Conservation (phyloP, 345 rosid genomes). For the Acer negundo region DNA sequence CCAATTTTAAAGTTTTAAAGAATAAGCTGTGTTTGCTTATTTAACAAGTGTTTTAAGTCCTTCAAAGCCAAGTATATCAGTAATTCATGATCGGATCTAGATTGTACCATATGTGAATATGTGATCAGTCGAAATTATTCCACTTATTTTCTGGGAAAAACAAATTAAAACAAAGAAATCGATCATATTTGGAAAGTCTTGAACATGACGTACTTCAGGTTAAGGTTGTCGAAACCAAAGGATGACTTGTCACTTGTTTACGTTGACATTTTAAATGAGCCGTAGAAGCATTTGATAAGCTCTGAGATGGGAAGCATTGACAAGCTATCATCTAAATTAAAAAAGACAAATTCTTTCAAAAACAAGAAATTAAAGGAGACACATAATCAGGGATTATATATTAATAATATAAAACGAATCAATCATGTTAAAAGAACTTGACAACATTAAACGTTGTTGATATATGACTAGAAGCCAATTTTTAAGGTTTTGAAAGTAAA, state of each 20-base stretch:
- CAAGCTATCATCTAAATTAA: conserved; percentile 9
- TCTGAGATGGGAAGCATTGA: not conserved
- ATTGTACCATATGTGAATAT: not conserved
- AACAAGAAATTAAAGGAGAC: no score
- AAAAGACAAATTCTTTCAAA: not conserved
- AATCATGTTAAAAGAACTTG: not conserved
- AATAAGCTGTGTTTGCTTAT: not conserved
- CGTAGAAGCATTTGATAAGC: conserved; percentile 11
- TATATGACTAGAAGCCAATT: no score
- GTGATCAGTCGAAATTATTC: not conserved
- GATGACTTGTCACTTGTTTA: not conserved
- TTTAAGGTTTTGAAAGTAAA: not conserved
- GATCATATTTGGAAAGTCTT: not conserved
- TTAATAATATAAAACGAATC: not conserved
- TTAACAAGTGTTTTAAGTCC: not conserved
- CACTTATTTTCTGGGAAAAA: not conserved
- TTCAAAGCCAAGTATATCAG: conserved; percentile 13
- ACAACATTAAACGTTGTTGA: not conserved
- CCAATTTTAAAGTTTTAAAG: not conserved
- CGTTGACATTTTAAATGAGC: not conserved
- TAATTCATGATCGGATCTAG: no score
- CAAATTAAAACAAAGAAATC: not conserved
- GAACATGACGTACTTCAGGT: not conserved
- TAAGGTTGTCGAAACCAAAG: not conserved
- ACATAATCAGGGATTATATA: not conserved